Evolutionary conservation across 1,284 basidiomycete species (phyloP).

Genomic region (Somion occarium): DNA sequence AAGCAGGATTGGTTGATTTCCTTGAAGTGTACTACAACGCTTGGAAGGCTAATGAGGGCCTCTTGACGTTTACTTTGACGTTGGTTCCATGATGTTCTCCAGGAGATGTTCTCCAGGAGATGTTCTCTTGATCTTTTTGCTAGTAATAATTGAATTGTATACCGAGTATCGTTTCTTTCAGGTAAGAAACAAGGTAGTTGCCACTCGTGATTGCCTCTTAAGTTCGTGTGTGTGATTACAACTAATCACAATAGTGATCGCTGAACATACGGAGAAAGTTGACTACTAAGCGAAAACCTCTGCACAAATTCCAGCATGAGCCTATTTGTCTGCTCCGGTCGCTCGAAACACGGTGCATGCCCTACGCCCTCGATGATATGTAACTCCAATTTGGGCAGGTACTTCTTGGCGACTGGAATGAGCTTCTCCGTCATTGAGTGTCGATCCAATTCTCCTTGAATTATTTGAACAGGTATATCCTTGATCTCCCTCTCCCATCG

Average conservation of each 20-base stretch:
- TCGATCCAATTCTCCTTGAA: constrained; percentile 31
- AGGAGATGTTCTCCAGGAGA: too few relatives aligned
- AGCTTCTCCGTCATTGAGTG: constrained; percentile 22
- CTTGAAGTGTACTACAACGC: constrained; percentile 41
- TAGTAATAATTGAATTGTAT: background rate
- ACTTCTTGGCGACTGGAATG: constrained; percentile 23
- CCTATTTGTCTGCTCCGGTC: constrained; percentile 14
- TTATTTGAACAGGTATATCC: constrained; percentile 28
- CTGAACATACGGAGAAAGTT: background rate
- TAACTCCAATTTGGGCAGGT: constrained; percentile 26
- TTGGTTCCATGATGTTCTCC: background rate
- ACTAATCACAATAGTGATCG: too few relatives aligned
- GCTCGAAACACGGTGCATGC: constrained; percentile 27
- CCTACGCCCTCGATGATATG: constrained; percentile 28
- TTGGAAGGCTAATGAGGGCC: constrained; percentile 27
- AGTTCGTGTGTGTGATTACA: too few relatives aligned
- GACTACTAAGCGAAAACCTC: background rate
- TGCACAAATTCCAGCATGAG: constrained; percentile 6
- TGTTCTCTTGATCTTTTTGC: background rate
- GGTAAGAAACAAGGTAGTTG: too few relatives aligned
- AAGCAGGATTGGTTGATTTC: constrained; percentile 41
- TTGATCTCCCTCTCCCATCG: constrained; percentile 27
- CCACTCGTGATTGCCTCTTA: too few relatives aligned
- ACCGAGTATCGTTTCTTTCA: background rate
- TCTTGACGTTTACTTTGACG: background rate